Base-by-base conservation (phyloP, 1,139 yeast species). In the Sugiyamaella paludigena region DNA sequence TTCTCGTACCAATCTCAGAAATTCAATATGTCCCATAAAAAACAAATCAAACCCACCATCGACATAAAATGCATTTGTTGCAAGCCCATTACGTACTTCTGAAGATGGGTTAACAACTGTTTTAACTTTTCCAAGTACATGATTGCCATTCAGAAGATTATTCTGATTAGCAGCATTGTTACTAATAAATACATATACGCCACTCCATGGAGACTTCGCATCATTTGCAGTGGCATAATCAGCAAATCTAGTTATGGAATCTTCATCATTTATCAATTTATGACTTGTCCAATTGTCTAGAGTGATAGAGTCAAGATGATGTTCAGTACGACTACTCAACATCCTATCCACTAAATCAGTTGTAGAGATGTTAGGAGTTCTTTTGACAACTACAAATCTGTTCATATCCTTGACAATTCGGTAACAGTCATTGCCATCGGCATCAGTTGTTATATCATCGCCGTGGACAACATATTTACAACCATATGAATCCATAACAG, bases 391-490 rank as follows among this genome's bases (percentile, higher is more conserved):
- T 31, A 84, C 78, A 66, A 91, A 87, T 59, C 91, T 72, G n/a
- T 95, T 96, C 65, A 81, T 70, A 49, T 87, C 91, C 66, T 91
- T 91, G 54, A 91, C 88, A 24, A 68, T 75, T 55, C 84, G 85
- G 69, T 92, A 92, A 61, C 97, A 87, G 68, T 92, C 98, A 50
- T 87, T 81, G 0, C 98, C 98, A 61, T 88, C 78, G 29, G 96
- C 96, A 67, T 92, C 98, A 1, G 96, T 86, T 28, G 98, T 92
- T 59, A 92, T 89, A 64, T 92, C 98, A 67, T 92, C 98, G 5
- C 98, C 98, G 66, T 92, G 98, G 10, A 92, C 96, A 15, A 92
- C 98, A 64, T 83, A 92, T 60, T 79, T 71, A 70, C 98, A 92
- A 7, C 79, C 81, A 63, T 79, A 80, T 34, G 73, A 59, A 59